A percentile compares a stretch with the other conserved stretches of the same genome.
phyloP scores from a whole-genome alignment of 495 filamentous ascomycete genomes.

The Daldinia grandis region DNA sequence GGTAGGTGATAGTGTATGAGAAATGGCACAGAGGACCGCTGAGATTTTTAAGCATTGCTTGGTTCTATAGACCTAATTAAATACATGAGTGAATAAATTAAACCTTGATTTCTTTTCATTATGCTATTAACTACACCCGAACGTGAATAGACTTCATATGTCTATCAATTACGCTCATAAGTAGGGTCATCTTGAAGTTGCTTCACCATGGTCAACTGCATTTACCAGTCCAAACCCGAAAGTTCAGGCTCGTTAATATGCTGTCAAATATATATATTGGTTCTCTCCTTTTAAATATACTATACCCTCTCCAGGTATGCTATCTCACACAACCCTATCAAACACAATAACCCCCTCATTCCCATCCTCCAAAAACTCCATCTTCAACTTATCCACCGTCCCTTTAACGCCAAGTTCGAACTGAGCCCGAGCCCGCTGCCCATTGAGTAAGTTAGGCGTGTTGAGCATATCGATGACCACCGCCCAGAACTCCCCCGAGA shows the following conservation, averaged over 20 bases:
- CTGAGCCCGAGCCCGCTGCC: conserved; percentile 44
- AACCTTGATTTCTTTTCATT: no score
- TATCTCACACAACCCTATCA: conserved; percentile 33
- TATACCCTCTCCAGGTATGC: neutral
- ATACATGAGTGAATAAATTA: neutral
- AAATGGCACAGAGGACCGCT: neutral
- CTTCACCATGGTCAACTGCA: no score
- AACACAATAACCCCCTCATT: conserved; percentile 41
- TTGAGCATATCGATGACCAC: conserved; percentile 39
- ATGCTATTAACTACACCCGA: no score
- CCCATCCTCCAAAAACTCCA: conserved; percentile 48
- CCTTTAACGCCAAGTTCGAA: conserved; percentile 52
- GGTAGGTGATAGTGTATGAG: neutral
- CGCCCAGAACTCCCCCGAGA: conserved; percentile 49
- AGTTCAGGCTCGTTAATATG: no score
- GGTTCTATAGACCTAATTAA: neutral
- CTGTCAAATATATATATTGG: neutral
- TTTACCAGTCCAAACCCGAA: no score
- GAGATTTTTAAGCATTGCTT: no score
- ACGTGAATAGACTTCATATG: neutral
- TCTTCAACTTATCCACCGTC: conserved; percentile 42
- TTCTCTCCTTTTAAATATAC: no score
- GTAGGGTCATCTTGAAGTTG: no score
- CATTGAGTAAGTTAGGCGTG: conserved; percentile 27
- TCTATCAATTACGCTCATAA: no score